Base-by-base conservation (phyloP, 495 filamentous ascomycete species). In the Xylona heveae region DNA sequence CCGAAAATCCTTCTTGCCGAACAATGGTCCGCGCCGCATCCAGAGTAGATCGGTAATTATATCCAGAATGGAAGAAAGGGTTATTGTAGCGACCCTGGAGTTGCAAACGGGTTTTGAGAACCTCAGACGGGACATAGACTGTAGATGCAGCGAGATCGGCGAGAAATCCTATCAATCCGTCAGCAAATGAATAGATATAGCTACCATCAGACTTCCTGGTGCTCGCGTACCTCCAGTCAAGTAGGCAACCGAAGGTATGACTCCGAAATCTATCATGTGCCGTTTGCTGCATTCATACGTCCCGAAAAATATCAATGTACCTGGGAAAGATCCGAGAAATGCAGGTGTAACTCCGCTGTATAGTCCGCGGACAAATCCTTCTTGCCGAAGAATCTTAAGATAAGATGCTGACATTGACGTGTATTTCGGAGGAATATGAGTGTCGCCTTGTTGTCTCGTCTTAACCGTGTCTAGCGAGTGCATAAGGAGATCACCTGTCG, bases 401-500 rank as follows among this genome's bases (percentile, higher is more conserved):
- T 95, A 97, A 4, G 85, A 83, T 15, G 74, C 71, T 15, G 75
- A 73, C 53, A 93, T 72, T 14, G 81, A 82, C 1, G 78, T 71
- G 53, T 95, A 95, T 53, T 78, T 85, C 1, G 85, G 77, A 12
- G 85, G 88, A 30, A 88, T 64, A 42, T 79, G 71, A 19, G 83
- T 82, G 45, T 94, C 90, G 43, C 88, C 88, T 57, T 97, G 88
- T 52, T 95, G 88, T 32, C 88, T 68, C n/a, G 88, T 97, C 55
- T 97, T 97, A 34, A 97, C 88, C 5, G 88, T 97, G 56, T 97
- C 88, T 50, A 97, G 66, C 28, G 85, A 94, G 52, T 97, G 88
- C 90, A 97, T 95, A 37, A 97, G 59, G 67, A 97, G 80, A 52
- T 97, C 88, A 31, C 88, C 88, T 28, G 76, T 84, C 19, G 76